A percentile compares a stretch with the other conserved stretches of the same genome.
These are phyloP conservation scores for Crithidia acanthocephali DNA, from an alignment of 208 protist genomes.

Conservation along the genomic window DNA sequence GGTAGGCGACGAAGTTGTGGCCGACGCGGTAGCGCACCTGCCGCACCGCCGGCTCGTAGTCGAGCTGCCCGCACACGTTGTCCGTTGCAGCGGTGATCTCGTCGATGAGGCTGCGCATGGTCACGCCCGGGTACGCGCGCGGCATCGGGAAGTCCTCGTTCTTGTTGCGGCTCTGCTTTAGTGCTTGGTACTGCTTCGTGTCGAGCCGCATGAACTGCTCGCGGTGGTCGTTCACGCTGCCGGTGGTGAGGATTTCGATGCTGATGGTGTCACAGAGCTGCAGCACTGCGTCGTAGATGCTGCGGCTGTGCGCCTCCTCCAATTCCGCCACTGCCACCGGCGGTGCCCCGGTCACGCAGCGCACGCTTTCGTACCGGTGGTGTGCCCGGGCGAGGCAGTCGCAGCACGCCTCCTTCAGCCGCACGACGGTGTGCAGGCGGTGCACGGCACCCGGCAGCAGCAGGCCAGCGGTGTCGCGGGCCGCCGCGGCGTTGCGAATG, in stretches of 20 bases:
- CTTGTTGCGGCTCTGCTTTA: constrained; percentile 23
- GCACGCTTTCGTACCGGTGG: constrained; percentile 40
- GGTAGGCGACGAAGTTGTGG: constrained; percentile 42
- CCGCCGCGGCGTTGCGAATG: constrained; percentile 3
- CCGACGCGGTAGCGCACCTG: constrained; percentile 38
- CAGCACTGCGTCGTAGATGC: constrained; percentile 21
- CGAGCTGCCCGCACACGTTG: constrained; percentile 15
- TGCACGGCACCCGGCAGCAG: constrained; percentile 29
- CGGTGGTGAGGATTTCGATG: constrained; percentile 19
- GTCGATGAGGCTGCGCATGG: constrained; percentile 30
- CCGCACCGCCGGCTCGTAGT: constrained; percentile 23
- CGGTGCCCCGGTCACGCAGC: constrained; percentile 44
- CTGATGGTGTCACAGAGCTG: constrained; percentile 42
- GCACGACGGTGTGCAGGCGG: constrained; percentile 28
- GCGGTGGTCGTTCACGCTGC: constrained; percentile 6
- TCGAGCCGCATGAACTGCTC: constrained; percentile 29
- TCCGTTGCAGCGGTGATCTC: constrained; percentile 5
- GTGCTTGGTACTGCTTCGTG: constrained; percentile 35
- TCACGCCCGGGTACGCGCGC: constrained; percentile 29
- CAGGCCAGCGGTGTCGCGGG: constrained; percentile 1
- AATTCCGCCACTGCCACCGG: constrained; percentile 24
- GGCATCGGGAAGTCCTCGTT: constrained; percentile 17
- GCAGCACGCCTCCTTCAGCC: constrained; percentile 10
- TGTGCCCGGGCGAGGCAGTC: constrained; percentile 14
- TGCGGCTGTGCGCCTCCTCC: not conserved